These are phyloP conservation scores for Apophysomyces sp. DNA, from an alignment of 371 early-diverging fungal species.

Conservation along the genomic window DNA sequence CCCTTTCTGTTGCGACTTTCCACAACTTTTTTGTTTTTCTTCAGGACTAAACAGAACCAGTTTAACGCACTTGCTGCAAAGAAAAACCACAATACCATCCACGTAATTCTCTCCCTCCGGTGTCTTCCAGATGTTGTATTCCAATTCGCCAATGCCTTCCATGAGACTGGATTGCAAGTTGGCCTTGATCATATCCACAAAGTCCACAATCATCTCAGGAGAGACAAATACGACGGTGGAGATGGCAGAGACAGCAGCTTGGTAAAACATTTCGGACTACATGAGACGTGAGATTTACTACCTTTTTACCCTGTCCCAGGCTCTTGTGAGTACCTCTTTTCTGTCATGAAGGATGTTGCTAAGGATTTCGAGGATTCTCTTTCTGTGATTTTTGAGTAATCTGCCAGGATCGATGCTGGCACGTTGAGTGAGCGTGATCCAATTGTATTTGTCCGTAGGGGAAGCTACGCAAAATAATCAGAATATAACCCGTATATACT, in stretches of 20 bases:
- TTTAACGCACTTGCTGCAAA: neutral
- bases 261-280: conserved; percentile 46
- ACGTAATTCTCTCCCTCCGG: conserved; percentile 67
- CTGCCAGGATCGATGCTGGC: conserved; percentile 73
- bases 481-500: neutral
- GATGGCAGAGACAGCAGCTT: conserved; percentile 57
- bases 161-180: conserved; percentile 48
- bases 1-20: conserved; percentile 56
- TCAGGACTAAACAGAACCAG: conserved; percentile 20
- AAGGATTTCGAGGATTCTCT: conserved; percentile 44
- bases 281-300: conserved; percentile 27
- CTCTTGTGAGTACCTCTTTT: conserved; percentile 15
- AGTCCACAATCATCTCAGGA: conserved; percentile 46
- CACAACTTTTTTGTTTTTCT: conserved; percentile 47
- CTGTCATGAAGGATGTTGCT: conserved; percentile 27
- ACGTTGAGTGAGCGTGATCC: conserved; percentile 82
- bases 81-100: conserved; percentile 42
- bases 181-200: conserved; percentile 43
- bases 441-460: conserved; percentile 73
- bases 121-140: conserved; percentile 67
- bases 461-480: conserved; percentile 31
- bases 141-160: conserved; percentile 52
- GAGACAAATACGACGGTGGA: conserved; percentile 60
- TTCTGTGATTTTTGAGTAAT: conserved; percentile 51
- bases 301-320: conserved; percentile 4